Conservation (phyloP, 306 rosid genomes). For the Alnus glutinosa region DNA sequence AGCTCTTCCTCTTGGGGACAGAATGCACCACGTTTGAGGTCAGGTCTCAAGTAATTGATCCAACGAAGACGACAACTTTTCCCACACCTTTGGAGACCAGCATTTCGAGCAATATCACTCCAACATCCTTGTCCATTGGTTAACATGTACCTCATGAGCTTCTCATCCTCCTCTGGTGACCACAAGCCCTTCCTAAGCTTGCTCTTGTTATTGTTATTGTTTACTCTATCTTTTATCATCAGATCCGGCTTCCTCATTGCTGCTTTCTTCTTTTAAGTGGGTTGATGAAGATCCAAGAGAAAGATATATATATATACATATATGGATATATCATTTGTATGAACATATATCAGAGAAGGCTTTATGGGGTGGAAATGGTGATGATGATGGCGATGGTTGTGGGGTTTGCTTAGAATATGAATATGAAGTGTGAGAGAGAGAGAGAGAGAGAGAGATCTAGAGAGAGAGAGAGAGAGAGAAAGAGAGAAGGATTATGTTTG, state of each 20-base stretch:
- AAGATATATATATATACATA: constrained; percentile 41
- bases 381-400: constrained; percentile 56
- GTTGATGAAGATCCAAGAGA: constrained; percentile 43
- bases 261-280: constrained; percentile 23
- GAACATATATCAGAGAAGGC: constrained; percentile 44
- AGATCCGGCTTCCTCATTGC: constrained; percentile 47
- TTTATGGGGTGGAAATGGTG: constrained; percentile 69
- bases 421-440: constrained; percentile 24
- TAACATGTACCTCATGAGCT: constrained; percentile 79
- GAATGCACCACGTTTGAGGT: constrained; percentile 90
- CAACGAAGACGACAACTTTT: constrained; percentile 98
- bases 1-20: constrained; percentile 76
- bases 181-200: constrained; percentile 80
- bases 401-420: constrained; percentile 86
- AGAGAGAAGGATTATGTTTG: constrained; percentile 52
- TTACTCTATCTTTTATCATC: constrained; percentile 31
- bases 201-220: constrained; percentile 30
- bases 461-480: constrained; percentile 25
- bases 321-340: not conserved
- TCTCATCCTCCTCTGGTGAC: constrained; percentile 98
- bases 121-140: constrained; percentile 94
- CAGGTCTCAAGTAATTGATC: constrained; percentile 94
- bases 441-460: not conserved
- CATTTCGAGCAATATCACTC: constrained; percentile 88
- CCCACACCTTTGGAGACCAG: constrained; percentile 85